These are phyloP conservation scores for Fusarium xylarioides DNA, from an alignment of 2,329 filamentous ascomycete genomes.

Conservation along the genomic window DNA sequence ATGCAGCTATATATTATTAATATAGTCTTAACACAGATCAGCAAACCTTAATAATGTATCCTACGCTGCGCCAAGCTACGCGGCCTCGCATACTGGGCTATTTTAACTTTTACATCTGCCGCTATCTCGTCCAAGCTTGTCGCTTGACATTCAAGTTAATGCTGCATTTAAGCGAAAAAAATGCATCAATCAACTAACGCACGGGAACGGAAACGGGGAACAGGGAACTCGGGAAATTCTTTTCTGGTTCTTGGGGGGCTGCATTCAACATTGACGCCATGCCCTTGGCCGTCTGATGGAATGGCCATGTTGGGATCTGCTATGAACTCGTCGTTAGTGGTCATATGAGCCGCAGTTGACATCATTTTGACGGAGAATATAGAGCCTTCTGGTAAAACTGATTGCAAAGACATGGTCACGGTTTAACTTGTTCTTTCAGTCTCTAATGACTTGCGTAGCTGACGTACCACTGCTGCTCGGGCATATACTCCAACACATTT, in stretches of 20 bases:
- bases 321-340: neutral
- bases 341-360: rapidly evolving
- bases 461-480: neutral
- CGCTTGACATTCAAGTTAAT: neutral
- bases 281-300: neutral
- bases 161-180: rapidly evolving
- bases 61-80: rapidly evolving
- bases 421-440: rapidly evolving
- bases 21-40: neutral
- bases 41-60: neutral
- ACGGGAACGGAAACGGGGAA: rapidly evolving
- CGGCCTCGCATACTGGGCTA: rapidly evolving
- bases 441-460: neutral
- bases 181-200: rapidly evolving
- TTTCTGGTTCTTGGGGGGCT: rapidly evolving
- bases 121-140: neutral
- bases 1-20: too few relatives aligned
- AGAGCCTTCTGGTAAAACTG: rapidly evolving
- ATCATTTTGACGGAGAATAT: rapidly evolving
- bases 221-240: neutral
- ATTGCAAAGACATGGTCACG: rapidly evolving
- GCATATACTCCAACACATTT: neutral
- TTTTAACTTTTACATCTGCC: neutral
- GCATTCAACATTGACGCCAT: rapidly evolving
- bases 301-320: rapidly evolving